A percentile compares a stretch with the other conserved stretches of the same genome.
These are phyloP conservation scores for Sporisorium sorghi DNA, from an alignment of 1,284 basidiomycete species.

Conservation along the genomic window DNA sequence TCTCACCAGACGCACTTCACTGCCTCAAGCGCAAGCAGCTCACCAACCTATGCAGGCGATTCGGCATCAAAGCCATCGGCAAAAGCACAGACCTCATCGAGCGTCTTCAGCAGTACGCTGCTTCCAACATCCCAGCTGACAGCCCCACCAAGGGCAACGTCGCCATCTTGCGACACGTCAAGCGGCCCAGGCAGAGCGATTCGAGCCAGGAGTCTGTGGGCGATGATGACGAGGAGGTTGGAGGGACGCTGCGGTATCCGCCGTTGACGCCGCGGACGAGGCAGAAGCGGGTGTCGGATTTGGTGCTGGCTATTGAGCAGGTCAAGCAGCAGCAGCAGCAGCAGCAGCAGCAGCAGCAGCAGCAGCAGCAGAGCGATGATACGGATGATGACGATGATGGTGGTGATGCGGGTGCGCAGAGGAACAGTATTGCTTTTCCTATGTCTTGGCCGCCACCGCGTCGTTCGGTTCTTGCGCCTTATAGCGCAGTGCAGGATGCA, in stretches of 20 bases:
- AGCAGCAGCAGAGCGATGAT: constrained; percentile 23
- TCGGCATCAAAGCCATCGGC: constrained; percentile 54
- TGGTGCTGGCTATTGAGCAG: constrained; percentile 46
- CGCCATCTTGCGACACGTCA: constrained; percentile 41
- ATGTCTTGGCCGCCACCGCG: constrained; percentile 6
- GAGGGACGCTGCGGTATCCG: neutral
- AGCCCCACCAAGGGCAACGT: constrained; percentile 52
- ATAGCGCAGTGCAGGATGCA: no score
- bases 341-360: no score
- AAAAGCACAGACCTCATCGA: constrained; percentile 52
- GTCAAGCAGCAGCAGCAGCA: no score
- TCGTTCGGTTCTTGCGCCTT: constrained; percentile 12
- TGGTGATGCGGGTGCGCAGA: constrained; percentile 21
- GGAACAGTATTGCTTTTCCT: constrained; percentile 30
- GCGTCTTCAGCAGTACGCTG: constrained; percentile 46
- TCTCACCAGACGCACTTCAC: constrained; percentile 54
- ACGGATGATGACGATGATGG: constrained; percentile 33
- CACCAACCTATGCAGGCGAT: constrained; percentile 52
- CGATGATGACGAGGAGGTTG: constrained; percentile 4
- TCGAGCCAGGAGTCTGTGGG: constrained; percentile 28
- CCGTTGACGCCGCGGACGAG: constrained; percentile 40
- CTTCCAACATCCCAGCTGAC: constrained; percentile 36
- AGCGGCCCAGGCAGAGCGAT: constrained; percentile 40
- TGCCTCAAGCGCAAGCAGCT: constrained; percentile 60
- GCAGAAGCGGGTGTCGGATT: constrained; percentile 35